Evolutionary conservation across 2,329 filamentous ascomycete species (phyloP), one percentile per base, ranked within the genome.

Genomic region (Thermoascus crustaceus): DNA sequence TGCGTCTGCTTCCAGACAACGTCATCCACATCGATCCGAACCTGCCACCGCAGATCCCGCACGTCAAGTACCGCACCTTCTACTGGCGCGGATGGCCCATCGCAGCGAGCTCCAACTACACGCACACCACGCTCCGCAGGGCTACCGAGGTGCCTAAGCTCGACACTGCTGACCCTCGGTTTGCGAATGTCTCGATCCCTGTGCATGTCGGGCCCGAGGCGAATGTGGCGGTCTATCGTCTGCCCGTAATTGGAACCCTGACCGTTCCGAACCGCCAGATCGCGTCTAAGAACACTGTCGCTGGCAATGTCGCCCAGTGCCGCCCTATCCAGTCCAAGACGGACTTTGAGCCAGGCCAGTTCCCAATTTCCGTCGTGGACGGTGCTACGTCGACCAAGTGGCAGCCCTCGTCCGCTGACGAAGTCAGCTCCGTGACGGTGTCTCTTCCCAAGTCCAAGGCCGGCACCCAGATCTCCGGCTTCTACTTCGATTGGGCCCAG

Each of bases 31-130:
- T 85, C 34, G 70, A 82, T 37, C 80, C 80, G 0, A 73, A 73
- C 7, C 61, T 83, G 0, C 79, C 80, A 19, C 75, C 76, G 11
- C 80, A 84, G 44, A 76, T 84, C 37, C 64, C 73, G 2, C 57
- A 76, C 30, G 48, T 82, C 20, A 66, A 64, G 32, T 77, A 79
- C 49, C 72, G 78, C 5, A 79, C 70, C 1, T 75, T 82, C 53
- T 78, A 80, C 60, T 82, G 74, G 68, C 75, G 72, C 43, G 79
- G 79, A 11, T 76, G 75, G 57, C 76, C 76, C 3, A 71, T 83
- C 45, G 68, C 70, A 7, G 76, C 76, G 1, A 63, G 57, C 21
- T 75, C 78, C 2, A 82, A 82, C 49, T 63, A 67, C 26, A 81
- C 77, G 0, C 76, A 83, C 46, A 84, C 80, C 0, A 76, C 67